A percentile compares a stretch with the other conserved stretches of the same genome.
These are phyloP conservation scores for Thalassiosira hispida DNA, from an alignment of 352 stramenopile species.

Conservation along the genomic window DNA sequence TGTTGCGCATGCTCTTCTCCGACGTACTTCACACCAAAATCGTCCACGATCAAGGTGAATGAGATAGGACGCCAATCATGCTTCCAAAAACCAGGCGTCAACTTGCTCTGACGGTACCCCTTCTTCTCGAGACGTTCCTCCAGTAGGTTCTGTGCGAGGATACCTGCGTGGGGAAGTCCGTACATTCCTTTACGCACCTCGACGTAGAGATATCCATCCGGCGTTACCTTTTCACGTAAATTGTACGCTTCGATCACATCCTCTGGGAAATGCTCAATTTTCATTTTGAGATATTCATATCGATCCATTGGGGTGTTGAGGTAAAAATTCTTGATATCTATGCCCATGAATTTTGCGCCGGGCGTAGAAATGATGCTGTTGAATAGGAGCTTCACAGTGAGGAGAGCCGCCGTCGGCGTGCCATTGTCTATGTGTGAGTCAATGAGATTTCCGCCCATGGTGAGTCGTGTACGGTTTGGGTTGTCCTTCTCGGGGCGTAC, in stretches of 20 bases:
- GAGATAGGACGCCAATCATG: not conserved
- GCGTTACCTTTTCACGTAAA: not conserved
- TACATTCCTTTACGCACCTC: conserved; percentile 51
- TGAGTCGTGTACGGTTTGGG: not conserved
- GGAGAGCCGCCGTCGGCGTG: conserved; percentile 26
- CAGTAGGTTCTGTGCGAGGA: conserved; percentile 21
- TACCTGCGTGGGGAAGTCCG: conserved; percentile 44
- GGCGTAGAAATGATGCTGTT: conserved; percentile 31
- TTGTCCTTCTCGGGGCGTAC: not conserved
- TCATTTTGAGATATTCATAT: conserved; percentile 46
- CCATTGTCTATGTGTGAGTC: conserved; percentile 25
- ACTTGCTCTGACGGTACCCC: not conserved
- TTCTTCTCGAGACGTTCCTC: not conserved
- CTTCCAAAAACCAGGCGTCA: conserved; percentile 1
- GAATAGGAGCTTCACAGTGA: conserved; percentile 27
- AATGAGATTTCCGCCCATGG: conserved; percentile 12
- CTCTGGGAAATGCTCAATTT: conserved; percentile 10
- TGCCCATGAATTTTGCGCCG: conserved; percentile 27
- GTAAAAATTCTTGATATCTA: conserved; percentile 44
- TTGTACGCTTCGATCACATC: conserved; percentile 8
- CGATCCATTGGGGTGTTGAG: conserved; percentile 26
- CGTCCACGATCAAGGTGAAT: conserved; percentile 11
- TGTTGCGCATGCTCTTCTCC: not conserved
- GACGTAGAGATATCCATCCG: conserved; percentile 23
- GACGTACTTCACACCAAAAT: conserved; percentile 14